Base-by-base conservation (phyloP, 208 protist species). In the Phytomonas serpens region DNA sequence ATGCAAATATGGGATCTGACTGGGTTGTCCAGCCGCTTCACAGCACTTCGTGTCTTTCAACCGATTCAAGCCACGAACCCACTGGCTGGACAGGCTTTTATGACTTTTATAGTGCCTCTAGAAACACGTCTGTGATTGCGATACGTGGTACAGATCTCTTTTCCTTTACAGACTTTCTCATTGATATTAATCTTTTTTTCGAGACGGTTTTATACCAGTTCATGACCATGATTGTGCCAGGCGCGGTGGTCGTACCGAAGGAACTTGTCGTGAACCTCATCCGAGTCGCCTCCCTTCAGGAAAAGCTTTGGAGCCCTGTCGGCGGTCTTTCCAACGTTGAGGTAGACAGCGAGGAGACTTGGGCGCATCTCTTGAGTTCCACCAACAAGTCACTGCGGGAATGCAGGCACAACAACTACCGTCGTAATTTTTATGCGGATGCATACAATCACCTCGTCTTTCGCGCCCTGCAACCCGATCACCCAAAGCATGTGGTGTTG, bases 131-230 rank as follows among this genome's bases (percentile, higher is more conserved):
- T 29, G 77, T 95, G 16, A 79, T 95, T 64, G 51, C 85, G 31
- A 64, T 95, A 32, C 85, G 89, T 51, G 87, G 89, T 69, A 95
- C 87, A 9, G 87, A 93, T 72, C 69, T 90, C 67, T 89, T 81
- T 52, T 88, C 82, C 38, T 85, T 90, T 67, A 76, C 67, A 4
- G 89, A 95, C 80, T 81, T 92, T 40, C 74, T 95, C 27, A 84
- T 85, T 70, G 85, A 95, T 72, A 79, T 92, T 23, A 88, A 89
- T 77, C 63, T 95, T 30, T 95, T 85, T 74, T 88, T 90, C 69
- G 87, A 93, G 72, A 75, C 81, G 36, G 76, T 85, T 70, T 74
- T 95, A 6, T 92, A 91, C 72, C 85, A 93, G 75, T n/a, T 90
- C 37, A 63, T 89, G 27, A 82, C 86, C 29, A 81, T 74, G 71